Percentiles rank a stretch among this genome's conserved stretches.
Evolutionary conservation across 2,329 filamentous ascomycete species (phyloP).

Genomic region (Raffaelea albimanens): DNA sequence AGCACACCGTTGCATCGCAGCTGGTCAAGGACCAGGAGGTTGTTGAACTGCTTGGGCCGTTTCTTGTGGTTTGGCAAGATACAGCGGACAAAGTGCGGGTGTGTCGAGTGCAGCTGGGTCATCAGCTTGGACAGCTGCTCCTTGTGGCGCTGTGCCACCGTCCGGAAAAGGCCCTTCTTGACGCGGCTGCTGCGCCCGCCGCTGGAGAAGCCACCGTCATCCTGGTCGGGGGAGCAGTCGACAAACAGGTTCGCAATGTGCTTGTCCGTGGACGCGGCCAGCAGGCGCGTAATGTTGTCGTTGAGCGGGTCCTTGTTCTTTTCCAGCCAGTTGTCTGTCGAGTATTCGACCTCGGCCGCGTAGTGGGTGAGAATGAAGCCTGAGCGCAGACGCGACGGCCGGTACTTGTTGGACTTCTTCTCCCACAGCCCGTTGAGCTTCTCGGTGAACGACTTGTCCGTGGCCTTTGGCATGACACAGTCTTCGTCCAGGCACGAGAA

Average conservation of each 20-base stretch:
- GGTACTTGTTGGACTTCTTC: conserved; percentile 89
- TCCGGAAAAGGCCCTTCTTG: conserved; percentile 95
- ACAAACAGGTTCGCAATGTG: conserved; percentile 79
- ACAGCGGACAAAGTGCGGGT: conserved; percentile 96
- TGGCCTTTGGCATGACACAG: conserved; percentile 97
- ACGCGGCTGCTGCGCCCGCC: conserved; percentile 67
- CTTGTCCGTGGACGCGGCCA: conserved; percentile 71
- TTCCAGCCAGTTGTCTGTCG: conserved; percentile 88
- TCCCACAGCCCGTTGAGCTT: conserved; percentile 97
- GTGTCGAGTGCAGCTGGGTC: conserved; percentile 86
- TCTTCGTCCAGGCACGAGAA: conserved; percentile 98
- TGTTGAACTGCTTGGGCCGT: conserved; percentile 83
- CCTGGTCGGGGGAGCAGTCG: conserved; percentile 68
- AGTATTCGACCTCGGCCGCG: conserved; percentile 95
- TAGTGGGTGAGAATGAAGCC: conserved; percentile 97
- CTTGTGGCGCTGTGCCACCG: conserved; percentile 93
- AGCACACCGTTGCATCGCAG: conserved; percentile 97
- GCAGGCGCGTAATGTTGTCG: conserved; percentile 86
- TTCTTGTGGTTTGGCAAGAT: conserved; percentile 99
- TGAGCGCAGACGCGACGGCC: conserved; percentile 74
- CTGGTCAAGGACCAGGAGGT: conserved; percentile 89
- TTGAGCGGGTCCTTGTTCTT: conserved; percentile 99
- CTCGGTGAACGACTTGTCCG: conserved; percentile 92
- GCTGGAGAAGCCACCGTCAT: conserved; percentile 51
- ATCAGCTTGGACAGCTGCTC: conserved; percentile 97